phyloP scores from a whole-genome alignment of 2,329 filamentous ascomycete genomes.

The Tolypocladium nubicola region DNA sequence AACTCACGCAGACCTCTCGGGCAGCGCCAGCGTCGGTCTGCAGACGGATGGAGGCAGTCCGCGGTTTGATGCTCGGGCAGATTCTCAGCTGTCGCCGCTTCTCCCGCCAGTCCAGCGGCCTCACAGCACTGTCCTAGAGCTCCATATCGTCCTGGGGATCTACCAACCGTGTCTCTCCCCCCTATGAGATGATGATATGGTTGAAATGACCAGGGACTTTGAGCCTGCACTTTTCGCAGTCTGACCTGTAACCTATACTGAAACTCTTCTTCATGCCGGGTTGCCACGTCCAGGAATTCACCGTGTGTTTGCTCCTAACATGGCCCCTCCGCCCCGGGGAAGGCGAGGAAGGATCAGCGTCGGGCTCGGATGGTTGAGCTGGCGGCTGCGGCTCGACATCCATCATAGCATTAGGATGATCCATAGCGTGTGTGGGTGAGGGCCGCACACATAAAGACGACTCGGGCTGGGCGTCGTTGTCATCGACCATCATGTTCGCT shows the following conservation, averaged over 20 bases:
- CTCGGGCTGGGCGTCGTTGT: conserved; percentile 18
- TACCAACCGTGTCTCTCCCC: conserved; percentile 14
- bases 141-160: conserved; percentile 10
- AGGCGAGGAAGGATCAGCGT: conserved; percentile 28
- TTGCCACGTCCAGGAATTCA: conserved; percentile 50
- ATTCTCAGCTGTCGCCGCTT: conserved; percentile 6
- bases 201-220: conserved; percentile 73
- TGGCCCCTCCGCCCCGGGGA: conserved; percentile 44
- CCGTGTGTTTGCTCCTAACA: conserved; percentile 46
- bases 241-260: conserved; percentile 67
- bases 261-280: conserved; percentile 60
- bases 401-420: conserved; percentile 27
- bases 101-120: conserved; percentile 12
- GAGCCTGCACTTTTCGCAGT: conserved; percentile 67
- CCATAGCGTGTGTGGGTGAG: conserved; percentile 24
- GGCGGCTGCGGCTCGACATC: conserved; percentile 19
- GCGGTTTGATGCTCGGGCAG: not conserved
- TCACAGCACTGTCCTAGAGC: conserved; percentile 15
- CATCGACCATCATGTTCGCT: conserved; percentile 20
- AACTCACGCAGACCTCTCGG: not conserved
- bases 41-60: not conserved
- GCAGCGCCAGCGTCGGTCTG: not conserved
- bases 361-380: conserved; percentile 14
- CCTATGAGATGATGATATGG: conserved; percentile 60
- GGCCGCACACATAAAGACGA: conserved; percentile 8